Base-by-base conservation (phyloP, 2,329 filamentous ascomycete species). In the Diaporthe caulivora region DNA sequence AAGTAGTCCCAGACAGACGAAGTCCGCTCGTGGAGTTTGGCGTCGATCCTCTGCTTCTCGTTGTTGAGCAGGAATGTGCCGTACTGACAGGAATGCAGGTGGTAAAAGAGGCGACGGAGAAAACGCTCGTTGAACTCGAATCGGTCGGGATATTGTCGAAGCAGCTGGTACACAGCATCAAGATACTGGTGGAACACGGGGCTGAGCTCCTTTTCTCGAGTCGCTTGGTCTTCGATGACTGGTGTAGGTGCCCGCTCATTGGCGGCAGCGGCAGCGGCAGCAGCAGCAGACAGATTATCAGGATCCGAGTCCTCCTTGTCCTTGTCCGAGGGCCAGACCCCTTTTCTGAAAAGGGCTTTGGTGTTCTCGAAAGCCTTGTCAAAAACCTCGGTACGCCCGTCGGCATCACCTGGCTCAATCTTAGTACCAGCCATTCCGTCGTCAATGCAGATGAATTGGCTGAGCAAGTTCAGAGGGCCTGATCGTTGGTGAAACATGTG, bases 121-220 rank as follows among this genome's bases (percentile, higher is more conserved):
- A 99, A 98, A 6, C 96, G 92, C 81, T 98, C 97, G 77, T 97
- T 98, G 83, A 95, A 99, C 81, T 99, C 96, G 80, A 99, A 99
- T 0, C 95, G 92, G 9, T 91, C 93, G 0, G 95, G 95, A 78
- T 96, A 87, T 81, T 98, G 97, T 75, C 94, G 88, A 31, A 97
- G 85, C 37, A 99, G 87, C 81, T 99, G 97, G 80, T 97, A 98
- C 1, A 94, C 95, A 49, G 95, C 95, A 80, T 98, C 97, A 13
- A 99, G 89, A 83, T 98, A 99, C 80, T 99, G 97, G 79, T 99
- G 97, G 83, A 99, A 99, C 31, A 99, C 94, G 0, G 97, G 97
- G 74, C 95, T 97, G 44, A 97, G 93, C 85, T 98, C 97, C 77
- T 94, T 97, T n/a, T 92, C 91, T 74, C 92, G 91, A 0, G 95